Evolutionary conservation across 257 asterid genomes (phyloP).

Genomic region (Gardenia jasminoides): DNA sequence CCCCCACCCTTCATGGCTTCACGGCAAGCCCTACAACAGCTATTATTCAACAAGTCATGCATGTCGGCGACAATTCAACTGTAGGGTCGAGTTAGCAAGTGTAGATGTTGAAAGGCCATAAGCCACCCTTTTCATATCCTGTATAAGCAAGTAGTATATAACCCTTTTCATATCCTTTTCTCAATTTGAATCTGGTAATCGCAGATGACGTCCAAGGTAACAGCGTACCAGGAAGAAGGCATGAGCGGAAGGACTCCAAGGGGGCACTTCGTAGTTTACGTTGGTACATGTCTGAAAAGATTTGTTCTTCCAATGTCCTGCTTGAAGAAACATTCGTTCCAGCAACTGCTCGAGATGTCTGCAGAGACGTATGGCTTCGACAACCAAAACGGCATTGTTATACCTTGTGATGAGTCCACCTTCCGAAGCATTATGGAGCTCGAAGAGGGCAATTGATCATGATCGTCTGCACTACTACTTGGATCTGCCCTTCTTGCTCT

Average conservation of each 20-base stretch:
- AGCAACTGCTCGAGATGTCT: constrained; percentile 49
- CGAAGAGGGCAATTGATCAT: background rate
- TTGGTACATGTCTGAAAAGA: constrained; percentile 47
- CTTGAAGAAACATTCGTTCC: constrained; percentile 48
- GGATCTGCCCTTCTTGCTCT: too few relatives aligned
- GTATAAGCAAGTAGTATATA: background rate
- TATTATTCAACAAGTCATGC: background rate
- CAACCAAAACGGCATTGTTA: constrained; percentile 37
- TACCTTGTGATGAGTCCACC: constrained; percentile 57
- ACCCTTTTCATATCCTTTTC: too few relatives aligned
- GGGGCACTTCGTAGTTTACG: constrained; percentile 70
- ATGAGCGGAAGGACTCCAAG: constrained; percentile 34
- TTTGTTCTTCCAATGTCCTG: constrained; percentile 50
- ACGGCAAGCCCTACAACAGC: background rate
- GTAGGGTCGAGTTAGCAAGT: too few relatives aligned
- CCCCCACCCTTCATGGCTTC: background rate
- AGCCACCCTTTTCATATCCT: background rate
- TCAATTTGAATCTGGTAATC: too few relatives aligned
- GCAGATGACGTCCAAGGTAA: constrained; percentile 23
- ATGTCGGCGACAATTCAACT: constrained; percentile 29
- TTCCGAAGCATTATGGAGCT: constrained; percentile 27
- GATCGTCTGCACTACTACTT: too few relatives aligned
- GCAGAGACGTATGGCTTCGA: constrained; percentile 57
- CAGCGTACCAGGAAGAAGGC: background rate
- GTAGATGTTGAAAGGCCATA: background rate